Percentiles rank a stretch among this genome's conserved stretches.
Evolutionary conservation across 768 basidiomycete genomes (phyloP).

Genomic region (Pulveroboletus sp.): DNA sequence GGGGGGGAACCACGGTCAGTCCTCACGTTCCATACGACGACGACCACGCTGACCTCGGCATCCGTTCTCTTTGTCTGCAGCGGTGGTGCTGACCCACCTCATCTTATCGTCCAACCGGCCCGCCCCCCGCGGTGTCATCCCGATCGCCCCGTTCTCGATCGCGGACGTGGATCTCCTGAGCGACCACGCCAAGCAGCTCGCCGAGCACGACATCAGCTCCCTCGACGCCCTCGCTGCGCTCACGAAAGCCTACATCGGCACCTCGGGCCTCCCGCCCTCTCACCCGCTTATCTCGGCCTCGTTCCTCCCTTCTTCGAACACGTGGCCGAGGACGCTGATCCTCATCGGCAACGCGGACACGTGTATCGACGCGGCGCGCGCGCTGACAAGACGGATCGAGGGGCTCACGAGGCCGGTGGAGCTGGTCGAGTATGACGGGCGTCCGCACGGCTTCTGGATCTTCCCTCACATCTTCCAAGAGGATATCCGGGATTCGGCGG

Average conservation of each 20-base stretch:
- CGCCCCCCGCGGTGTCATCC: slow-evolving; percentile 51
- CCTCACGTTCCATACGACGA: too few species aligned
- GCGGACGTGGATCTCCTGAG: not conserved
- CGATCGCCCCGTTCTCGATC: slow-evolving; percentile 44
- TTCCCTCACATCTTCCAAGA: slow-evolving; percentile 16
- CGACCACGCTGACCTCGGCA: not conserved
- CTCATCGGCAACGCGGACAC: slow-evolving; percentile 18
- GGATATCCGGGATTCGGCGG: slow-evolving; percentile 4
- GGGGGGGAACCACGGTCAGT: slow-evolving; percentile 25
- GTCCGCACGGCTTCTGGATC: slow-evolving; percentile 23
- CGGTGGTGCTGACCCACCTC: slow-evolving; percentile 25
- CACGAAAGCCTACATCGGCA: slow-evolving; percentile 9
- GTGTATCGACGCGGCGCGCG: slow-evolving; percentile 11
- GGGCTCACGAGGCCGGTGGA: slow-evolving; percentile 7
- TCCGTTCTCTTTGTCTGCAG: not conserved
- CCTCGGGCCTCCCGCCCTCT: slow-evolving; percentile 3
- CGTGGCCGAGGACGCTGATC: slow-evolving; percentile 24
- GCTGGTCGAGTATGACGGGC: slow-evolving; percentile 22
- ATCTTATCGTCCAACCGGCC: slow-evolving; percentile 49
- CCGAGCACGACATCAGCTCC: slow-evolving; percentile 1
- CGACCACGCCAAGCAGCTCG: slow-evolving; percentile 1
- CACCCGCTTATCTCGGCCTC: slow-evolving; percentile 20
- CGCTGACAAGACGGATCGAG: slow-evolving; percentile 6
- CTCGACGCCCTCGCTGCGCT: accelerated
- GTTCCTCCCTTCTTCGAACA: slow-evolving; percentile 8